phyloP scores from a whole-genome alignment of 2,329 filamentous ascomycete species.

The Myriosclerotinia curreyana region DNA sequence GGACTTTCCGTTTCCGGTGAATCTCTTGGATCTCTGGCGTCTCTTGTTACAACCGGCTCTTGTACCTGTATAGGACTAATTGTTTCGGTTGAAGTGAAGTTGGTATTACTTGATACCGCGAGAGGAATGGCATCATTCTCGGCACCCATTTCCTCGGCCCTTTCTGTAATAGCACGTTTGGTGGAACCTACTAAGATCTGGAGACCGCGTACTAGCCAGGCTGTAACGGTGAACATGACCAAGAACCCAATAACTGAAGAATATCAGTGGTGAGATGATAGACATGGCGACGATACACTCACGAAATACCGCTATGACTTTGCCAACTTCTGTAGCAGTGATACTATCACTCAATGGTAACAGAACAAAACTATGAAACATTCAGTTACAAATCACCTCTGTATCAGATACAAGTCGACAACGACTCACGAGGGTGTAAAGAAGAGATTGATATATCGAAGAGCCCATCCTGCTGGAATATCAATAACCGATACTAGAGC shows the following conservation, averaged over 20 bases:
- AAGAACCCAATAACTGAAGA: slow-evolving; percentile 54
- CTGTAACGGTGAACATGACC: slow-evolving; percentile 50
- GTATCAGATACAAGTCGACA: neutral
- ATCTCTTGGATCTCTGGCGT: slow-evolving; percentile 31
- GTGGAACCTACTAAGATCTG: slow-evolving; percentile 51
- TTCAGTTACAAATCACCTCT: slow-evolving; percentile 12
- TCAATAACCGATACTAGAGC: slow-evolving; percentile 50
- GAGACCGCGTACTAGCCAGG: slow-evolving; percentile 53
- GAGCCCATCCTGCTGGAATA: slow-evolving; percentile 42
- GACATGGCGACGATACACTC: slow-evolving; percentile 31
- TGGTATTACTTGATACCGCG: slow-evolving; percentile 30
- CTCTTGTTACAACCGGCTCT: slow-evolving; percentile 36
- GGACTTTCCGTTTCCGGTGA: slow-evolving; percentile 28
- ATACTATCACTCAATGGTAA: slow-evolving; percentile 56
- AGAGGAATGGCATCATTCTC: slow-evolving; percentile 50
- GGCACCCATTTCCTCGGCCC: slow-evolving; percentile 50
- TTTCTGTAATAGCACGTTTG: slow-evolving; percentile 51
- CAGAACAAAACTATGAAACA: slow-evolving; percentile 47
- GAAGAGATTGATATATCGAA: slow-evolving; percentile 26
- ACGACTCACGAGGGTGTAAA: slow-evolving; percentile 25
- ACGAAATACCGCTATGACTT: slow-evolving; percentile 60
- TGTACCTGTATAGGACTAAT: slow-evolving; percentile 33
- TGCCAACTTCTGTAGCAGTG: slow-evolving; percentile 52
- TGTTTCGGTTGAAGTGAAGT: slow-evolving; percentile 26
- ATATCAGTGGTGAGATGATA: neutral